Base-by-base conservation (phyloP, 257 asterid species). In the Echium plantagineum region DNA sequence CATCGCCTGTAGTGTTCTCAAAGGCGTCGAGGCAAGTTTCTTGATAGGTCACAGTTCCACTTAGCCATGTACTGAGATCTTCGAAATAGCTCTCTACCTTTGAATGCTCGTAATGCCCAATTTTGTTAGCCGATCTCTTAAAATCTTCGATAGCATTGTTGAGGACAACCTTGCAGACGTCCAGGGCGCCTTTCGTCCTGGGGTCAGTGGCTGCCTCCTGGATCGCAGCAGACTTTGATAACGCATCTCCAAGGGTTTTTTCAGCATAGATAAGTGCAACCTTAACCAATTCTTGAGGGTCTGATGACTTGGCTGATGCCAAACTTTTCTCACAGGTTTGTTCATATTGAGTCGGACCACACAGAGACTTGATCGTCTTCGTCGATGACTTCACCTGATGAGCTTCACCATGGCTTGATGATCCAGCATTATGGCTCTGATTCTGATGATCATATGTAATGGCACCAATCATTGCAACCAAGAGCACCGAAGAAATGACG, bases 11-110 rank as follows among this genome's bases (percentile, higher is more conserved):
- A 21, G 87, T 81, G 54, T 83, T 81, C 58, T 86, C 77, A 26
- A 84, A 86, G 30, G 84, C 95, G 55, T 86, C 95, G 15, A 79
- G 54, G 69, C 97, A 89, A 0, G 95, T 86, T 54, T 86, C 83
- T 63, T 89, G 90, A 46, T 75, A 67, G 0, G 88, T 79, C 9
- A 80, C 62, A n/a, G 83, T 76, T 24, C 81, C 95, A 18, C 93
- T 83, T 3, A 89, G 77, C 86, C 94, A 83, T 0, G 82, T 76
- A 32, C 64, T 75, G 16, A 85, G 70, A 21, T 80, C 90, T 19
- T 72, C 77, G 9, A 61, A 66, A 52, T 75, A 79, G 0, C 61
- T 76, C 0, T 52, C 30, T 12, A 69, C 9, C 67, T 66, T 12
- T 26, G 0, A 66, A 7, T 10, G 0, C 2, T 77, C 81, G 30